Percentiles rank a stretch among this genome's conserved stretches.
These are phyloP conservation scores for Eucalyptus pauciflora DNA, from an alignment of 345 rosid species.

Conservation along the genomic window DNA sequence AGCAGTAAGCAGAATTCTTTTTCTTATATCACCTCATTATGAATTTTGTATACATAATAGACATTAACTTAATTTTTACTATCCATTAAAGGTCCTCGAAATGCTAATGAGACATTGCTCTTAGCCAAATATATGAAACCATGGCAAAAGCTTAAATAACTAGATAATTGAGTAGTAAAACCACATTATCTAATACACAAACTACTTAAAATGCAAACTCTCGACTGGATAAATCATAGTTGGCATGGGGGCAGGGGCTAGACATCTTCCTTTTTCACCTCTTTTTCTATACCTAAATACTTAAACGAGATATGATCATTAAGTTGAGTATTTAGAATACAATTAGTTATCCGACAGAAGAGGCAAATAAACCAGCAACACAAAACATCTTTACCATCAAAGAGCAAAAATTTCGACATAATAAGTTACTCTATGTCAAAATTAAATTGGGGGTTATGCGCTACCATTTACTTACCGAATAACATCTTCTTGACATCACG, in stretches of 20 bases:
- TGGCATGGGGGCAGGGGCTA: background rate
- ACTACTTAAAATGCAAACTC: background rate
- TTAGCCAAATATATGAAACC: background rate
- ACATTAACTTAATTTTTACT: background rate
- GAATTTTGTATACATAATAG: background rate
- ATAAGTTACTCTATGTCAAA: background rate
- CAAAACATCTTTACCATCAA: background rate
- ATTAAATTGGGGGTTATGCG: background rate
- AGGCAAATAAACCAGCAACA: background rate
- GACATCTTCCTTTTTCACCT: background rate
- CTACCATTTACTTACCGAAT: constrained; percentile 40
- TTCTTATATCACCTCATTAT: background rate
- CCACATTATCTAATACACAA: background rate
- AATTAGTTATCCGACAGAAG: background rate
- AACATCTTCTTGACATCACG: constrained; percentile 70
- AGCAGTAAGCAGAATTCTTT: background rate
- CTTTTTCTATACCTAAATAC: background rate
- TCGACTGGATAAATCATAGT: background rate
- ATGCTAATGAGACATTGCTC: background rate
- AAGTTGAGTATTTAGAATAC: background rate
- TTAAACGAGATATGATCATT: background rate
- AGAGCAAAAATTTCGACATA: background rate
- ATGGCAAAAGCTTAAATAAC: background rate
- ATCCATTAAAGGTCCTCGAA: background rate
- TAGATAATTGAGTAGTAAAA: background rate